These are phyloP conservation scores for Xylaria sp. DNA, from an alignment of 2,329 filamentous ascomycete species.

Conservation along the genomic window DNA sequence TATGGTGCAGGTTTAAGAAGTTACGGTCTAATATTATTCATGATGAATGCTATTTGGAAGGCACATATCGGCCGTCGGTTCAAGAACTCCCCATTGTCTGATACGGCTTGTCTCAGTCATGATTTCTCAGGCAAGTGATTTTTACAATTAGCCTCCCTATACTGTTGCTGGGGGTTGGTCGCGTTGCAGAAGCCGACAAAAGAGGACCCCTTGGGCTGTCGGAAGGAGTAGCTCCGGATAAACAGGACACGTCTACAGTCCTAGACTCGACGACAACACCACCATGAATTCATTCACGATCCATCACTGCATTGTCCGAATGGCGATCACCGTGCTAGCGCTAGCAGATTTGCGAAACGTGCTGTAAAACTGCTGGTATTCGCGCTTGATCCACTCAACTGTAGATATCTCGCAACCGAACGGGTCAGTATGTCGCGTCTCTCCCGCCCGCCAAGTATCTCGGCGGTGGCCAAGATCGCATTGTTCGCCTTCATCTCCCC, in stretches of 20 bases:
- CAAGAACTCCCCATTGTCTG: neutral
- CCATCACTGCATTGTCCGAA: conserved; percentile 1
- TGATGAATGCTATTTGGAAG: conserved; percentile 10
- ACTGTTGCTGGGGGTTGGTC: neutral
- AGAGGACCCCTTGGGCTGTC: conserved; percentile 13
- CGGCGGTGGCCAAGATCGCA: conserved; percentile 33
- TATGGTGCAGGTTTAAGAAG: conserved; percentile 57
- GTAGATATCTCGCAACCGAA: neutral
- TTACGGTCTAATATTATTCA: conserved; percentile 30
- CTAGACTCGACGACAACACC: neutral
- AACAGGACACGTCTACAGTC: conserved; percentile 27
- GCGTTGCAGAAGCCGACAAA: conserved; percentile 12
- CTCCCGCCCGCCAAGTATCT: conserved; percentile 35
- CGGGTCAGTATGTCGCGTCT: conserved; percentile 31
- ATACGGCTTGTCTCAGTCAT: neutral
- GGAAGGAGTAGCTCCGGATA: conserved; percentile 36
- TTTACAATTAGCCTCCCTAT: neutral
- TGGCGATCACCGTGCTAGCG: conserved; percentile 15
- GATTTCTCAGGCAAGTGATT: conserved; percentile 1
- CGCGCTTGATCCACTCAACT: conserved; percentile 2
- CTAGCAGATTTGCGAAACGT: conserved; percentile 17
- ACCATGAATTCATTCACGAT: conserved; percentile 12
- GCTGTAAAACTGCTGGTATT: neutral
- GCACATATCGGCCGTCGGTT: neutral
- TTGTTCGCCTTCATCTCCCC: conserved; percentile 36